Evolutionary conservation across 2,329 filamentous ascomycete species (phyloP).

Genomic region (Arachnopeziza araneosa): DNA sequence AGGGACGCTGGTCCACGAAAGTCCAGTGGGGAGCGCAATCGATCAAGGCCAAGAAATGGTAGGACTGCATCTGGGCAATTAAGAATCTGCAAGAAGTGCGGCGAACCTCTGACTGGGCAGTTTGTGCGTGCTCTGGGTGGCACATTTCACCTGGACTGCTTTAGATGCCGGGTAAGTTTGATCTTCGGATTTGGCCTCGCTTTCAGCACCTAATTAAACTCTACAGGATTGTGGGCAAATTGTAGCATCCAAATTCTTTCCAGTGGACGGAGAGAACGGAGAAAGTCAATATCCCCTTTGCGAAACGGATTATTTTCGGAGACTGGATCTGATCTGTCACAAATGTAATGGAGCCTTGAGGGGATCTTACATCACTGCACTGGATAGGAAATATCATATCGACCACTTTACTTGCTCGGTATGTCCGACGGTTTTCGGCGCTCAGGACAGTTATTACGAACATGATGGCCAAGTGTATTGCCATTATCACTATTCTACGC

Average conservation of each 20-base stretch:
- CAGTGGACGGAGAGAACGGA: conserved; percentile 84
- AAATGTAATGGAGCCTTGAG: conserved; percentile 88
- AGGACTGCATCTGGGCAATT: conserved; percentile 54
- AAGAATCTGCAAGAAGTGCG: conserved; percentile 80
- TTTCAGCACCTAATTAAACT: neutral
- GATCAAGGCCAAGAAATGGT: conserved; percentile 48
- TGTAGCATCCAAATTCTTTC: conserved; percentile 98
- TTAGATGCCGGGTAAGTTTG: conserved; percentile 76
- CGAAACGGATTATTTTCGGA: conserved; percentile 95
- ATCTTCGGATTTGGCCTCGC: neutral
- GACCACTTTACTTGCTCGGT: conserved; percentile 98
- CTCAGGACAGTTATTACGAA: conserved; percentile 98
- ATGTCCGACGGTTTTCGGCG: conserved; percentile 95
- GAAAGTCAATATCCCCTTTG: conserved; percentile 88
- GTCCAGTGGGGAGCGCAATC: conserved; percentile 49
- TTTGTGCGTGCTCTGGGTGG: conserved; percentile 92
- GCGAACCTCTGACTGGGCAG: conserved; percentile 81
- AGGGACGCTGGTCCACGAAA: conserved; percentile 22
- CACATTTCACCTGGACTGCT: conserved; percentile 96
- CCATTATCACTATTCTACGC: conserved; percentile 97
- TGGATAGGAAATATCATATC: conserved; percentile 98
- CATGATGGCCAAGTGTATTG: conserved; percentile 96
- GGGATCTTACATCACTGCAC: conserved; percentile 94
- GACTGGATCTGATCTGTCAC: conserved; percentile 84
- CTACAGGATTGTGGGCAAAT: conserved; percentile 89